Evolutionary conservation across 352 stramenopile species (phyloP), one percentile per base, ranked within the genome.

Genomic region (Pythium periplocum): DNA sequence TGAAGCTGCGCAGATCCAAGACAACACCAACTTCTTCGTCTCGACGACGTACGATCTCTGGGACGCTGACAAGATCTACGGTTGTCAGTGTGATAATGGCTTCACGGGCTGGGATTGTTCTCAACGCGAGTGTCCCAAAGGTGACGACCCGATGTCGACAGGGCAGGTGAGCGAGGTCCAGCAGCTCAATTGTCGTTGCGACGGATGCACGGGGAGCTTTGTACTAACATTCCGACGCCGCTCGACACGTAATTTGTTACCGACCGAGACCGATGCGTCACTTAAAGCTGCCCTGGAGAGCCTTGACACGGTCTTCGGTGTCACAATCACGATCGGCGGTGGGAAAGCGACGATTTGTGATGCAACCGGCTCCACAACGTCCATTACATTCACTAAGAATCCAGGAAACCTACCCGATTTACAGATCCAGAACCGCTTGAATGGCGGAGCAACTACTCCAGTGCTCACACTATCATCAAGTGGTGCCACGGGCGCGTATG

Each of bases 31-130:
- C 54, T 90, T 88, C 50, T 81, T 84, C 39, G 62, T 69, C 37
- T 43, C 54, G 6, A 87, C 78, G 26, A 83, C 67, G n/a, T 86
- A 89, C 62, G 53, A 50, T 2, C 48, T 78, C 10, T 92, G 78
- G 78, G 82, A 92, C 51, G 77, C 78, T 44, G 73, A 92, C 58
- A 88, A 89, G 59, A 78, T 87, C 51, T 83, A 77, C 53, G 82
- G 82, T 4, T 90, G 82, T 61, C 75, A 88, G 49, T 92, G 82
- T 48, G 78, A 90, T 45, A 69, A 78, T 42, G 82, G 76, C 32
- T 86, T 74, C 58, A 62, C 59, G 4, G 78, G 78, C 42, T 74
- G 74, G 30, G 82, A 90, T 65, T 92, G 81, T 53, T 81, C 73
- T 6, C 64, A 69, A 38, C 78, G 78, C 1, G 62, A 60, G 36